Conservation (phyloP, 129 eudicot species). For the Mikania micrantha region DNA sequence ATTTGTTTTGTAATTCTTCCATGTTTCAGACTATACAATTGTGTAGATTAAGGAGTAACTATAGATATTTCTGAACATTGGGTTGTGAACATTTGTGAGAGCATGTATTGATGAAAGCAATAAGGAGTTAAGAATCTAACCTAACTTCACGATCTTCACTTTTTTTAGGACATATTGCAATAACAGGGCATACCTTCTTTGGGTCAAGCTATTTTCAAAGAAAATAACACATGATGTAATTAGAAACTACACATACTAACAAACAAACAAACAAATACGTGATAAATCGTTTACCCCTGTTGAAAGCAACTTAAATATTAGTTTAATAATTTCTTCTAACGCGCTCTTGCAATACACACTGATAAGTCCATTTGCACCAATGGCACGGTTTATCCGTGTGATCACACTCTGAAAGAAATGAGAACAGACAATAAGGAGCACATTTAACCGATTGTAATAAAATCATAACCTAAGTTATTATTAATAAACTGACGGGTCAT, state of each 20-base stretch:
- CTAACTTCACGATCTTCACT: background rate
- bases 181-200: background rate
- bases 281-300: slow-evolving; percentile 33
- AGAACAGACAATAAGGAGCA: background rate
- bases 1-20: no score
- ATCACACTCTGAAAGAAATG: slow-evolving; percentile 45
- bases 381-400: slow-evolving; percentile 57
- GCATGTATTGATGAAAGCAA: no score
- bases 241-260: background rate
- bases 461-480: background rate
- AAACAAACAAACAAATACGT: background rate
- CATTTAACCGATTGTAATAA: background rate
- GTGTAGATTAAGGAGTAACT: no score
- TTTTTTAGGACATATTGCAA: background rate
- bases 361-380: slow-evolving; percentile 52
- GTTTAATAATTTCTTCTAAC: slow-evolving; percentile 36
- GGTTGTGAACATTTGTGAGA: no score
- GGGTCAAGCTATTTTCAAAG: background rate
- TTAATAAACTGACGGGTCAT: background rate
- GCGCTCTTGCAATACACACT: slow-evolving; percentile 49
- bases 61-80: no score
- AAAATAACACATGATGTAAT: background rate
- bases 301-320: slow-evolving; percentile 37
- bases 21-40: no score
- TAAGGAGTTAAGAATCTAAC: background rate